Evolutionary conservation across 345 rosid genomes (phyloP), one percentile per base, ranked within the genome.

Genomic region (Boechera divaricarpa): DNA sequence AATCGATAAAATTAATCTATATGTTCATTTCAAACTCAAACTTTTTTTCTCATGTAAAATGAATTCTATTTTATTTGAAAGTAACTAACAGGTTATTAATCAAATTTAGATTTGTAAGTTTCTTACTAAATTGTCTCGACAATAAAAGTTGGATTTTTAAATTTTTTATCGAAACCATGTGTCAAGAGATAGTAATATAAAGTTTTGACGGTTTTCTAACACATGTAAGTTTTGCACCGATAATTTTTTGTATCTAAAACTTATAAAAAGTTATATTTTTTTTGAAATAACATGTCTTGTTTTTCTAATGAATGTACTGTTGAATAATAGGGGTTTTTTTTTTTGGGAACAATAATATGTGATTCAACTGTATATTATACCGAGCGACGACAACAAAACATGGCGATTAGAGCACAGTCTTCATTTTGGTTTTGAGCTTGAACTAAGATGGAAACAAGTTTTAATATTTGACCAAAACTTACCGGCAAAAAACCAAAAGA

Each of bases 401-500:
- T 36, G 52, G 65, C 62, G 58, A 58, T 16, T 9, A 48, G 62
- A 64, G 21, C 67, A 29, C 21, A 77, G 67, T 65, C 74, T 64
- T 59, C 63, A 33, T 51, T 26, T 58, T 72, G 35, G 48, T 29
- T n/a, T 72, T 58, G n/a, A 77, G 71, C 60, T 70, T 57, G 16
- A 26, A 21, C 48, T 9, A 58, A 72, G 42, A 71, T 48, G 77
- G 77, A 66, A 72, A 66, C 81, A 78, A 71, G 67, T 42, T 67
- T 53, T 59, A 42, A 39, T 32, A 78, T 72, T 78, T 61, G 69
- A 72, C 73, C 58, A 52, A 69, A 21, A 5, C 13, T 65, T 38
- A 71, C 31, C 7, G 24, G 58, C 49, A 38, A 24, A 72, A 32
- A 48, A 77, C 35, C 31, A 10, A 59, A 45, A 63, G 1, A 47